Percentiles rank a stretch among this genome's conserved stretches.
phyloP scores from a whole-genome alignment of 768 basidiomycete species.

The Boletellus sp. region DNA sequence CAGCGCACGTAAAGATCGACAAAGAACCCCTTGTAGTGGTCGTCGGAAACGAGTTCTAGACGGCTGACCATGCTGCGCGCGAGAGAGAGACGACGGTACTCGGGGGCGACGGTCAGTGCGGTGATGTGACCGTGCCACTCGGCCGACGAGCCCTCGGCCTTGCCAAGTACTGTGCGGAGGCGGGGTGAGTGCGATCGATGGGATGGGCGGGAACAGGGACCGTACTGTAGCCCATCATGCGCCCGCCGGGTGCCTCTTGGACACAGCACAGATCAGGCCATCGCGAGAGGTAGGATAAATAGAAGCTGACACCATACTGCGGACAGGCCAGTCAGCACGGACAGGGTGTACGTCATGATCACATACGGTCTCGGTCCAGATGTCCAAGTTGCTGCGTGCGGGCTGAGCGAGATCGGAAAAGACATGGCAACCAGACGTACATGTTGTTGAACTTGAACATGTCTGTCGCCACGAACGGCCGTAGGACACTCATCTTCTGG shows the following conservation, averaged over 20 bases:
- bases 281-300: constrained; percentile 79
- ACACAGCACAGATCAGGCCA: constrained; percentile 92
- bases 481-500: constrained; percentile 73
- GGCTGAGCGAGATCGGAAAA: constrained; percentile 2
- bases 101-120: constrained; percentile 90
- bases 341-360: background rate
- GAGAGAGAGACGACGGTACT: constrained; percentile 84
- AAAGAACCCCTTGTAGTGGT: constrained; percentile 79
- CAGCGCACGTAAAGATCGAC: constrained; percentile 96
- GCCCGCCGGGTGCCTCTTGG: constrained; percentile 74
- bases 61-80: constrained; percentile 83
- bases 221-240: constrained; percentile 93
- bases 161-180: constrained; percentile 72
- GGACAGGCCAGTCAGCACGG: constrained; percentile 1
- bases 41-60: constrained; percentile 83
- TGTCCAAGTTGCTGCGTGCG: constrained; percentile 74
- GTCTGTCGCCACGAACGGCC: constrained; percentile 86
- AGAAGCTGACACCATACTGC: constrained; percentile 86
- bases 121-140: constrained; percentile 97
- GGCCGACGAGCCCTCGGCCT: constrained; percentile 71
- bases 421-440: constrained; percentile 38
- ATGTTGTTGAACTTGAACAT: constrained; percentile 93
- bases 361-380: constrained; percentile 95
- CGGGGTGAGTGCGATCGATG: constrained; percentile 3
- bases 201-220: constrained; percentile 7